Evolutionary conservation across 1,284 basidiomycete species (phyloP).

Genomic region (Megacollybia platyphylla): DNA sequence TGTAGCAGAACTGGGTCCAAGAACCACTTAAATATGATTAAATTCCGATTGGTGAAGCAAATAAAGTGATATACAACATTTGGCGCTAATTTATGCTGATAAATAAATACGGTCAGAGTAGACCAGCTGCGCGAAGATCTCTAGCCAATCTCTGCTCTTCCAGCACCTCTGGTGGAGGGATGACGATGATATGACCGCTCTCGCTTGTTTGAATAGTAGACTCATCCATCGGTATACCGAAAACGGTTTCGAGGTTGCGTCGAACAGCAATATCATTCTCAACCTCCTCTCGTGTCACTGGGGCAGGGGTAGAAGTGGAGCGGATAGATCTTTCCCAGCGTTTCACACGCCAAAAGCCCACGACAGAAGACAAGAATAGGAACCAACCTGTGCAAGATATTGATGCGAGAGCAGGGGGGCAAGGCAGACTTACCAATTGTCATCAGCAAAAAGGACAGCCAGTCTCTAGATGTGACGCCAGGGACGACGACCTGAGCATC

Average conservation of each 20-base stretch:
- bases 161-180: slow-evolving; percentile 17
- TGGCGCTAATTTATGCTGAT: neutral
- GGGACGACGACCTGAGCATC: slow-evolving; percentile 12
- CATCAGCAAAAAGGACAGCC: slow-evolving; percentile 88
- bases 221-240: slow-evolving; percentile 24
- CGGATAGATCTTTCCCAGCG: slow-evolving; percentile 62
- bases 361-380: slow-evolving; percentile 65
- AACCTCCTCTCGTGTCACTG: slow-evolving; percentile 26
- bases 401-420: slow-evolving; percentile 2
- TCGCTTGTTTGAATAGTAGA: slow-evolving; percentile 11
- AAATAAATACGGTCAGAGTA: slow-evolving; percentile 24
- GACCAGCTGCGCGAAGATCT: slow-evolving; percentile 40
- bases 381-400: slow-evolving; percentile 63
- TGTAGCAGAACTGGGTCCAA: neutral
- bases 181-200: slow-evolving; percentile 13
- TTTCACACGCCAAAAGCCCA: slow-evolving; percentile 79
- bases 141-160: slow-evolving; percentile 35
- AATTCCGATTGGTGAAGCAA: neutral
- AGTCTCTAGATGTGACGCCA: slow-evolving; percentile 45
- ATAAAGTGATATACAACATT: neutral
- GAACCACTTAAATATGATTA: neutral
- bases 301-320: slow-evolving; percentile 20
- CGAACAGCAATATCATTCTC: slow-evolving; percentile 33
- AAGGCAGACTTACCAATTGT: slow-evolving; percentile 46
- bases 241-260: slow-evolving; percentile 32